Base-by-base conservation (phyloP, 805 yeast species). In the Blastobotrys americana region DNA sequence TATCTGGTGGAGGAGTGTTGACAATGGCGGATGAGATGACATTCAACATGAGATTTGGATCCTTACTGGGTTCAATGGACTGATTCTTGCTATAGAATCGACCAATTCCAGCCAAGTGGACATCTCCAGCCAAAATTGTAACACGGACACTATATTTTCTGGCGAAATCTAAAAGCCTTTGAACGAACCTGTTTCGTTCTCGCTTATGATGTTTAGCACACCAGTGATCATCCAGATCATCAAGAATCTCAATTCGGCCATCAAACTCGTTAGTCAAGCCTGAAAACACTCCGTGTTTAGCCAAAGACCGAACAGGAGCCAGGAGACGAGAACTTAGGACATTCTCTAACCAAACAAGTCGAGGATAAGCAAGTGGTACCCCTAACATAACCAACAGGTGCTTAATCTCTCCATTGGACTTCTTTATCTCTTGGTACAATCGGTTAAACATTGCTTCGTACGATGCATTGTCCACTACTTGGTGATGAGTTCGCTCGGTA, bases 161-260 rank as follows among this genome's bases (percentile, higher is more conserved):
- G 2, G 90, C 87, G 55, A 88, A 78, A 37, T 74, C 74, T 50
- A 80, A 78, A 38, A 90, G 67, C 49, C 69, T 68, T 34, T 69
- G 71, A 50, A 89, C 66, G 34, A 90, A 69, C 52, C 61, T 59
- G 63, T 90, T 90, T 49, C 98, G 75, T 65, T 90, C 98, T 40
- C 65, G 64, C 61, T 90, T 93, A 66, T 90, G 98, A 60, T 81
- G 76, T 47, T 73, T 73, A 3, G 96, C 82, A 62, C 97, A 88
- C 98, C 98, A 90, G 66, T 90, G 97, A 61, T 90, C 98, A 58
- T 88, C 82, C 63, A 93, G 71, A 61, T 90, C 97, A 59, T 93
- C 97, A 53, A 93, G 72, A 13, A 90, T 77, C 65, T 90, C 97
- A 4, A 90, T 80, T 34, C 83, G 78, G 1, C 97, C 97, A 60